Conservation (phyloP, 1,139 yeast genomes). For the Blastobotrys raffinosifermentans region DNA sequence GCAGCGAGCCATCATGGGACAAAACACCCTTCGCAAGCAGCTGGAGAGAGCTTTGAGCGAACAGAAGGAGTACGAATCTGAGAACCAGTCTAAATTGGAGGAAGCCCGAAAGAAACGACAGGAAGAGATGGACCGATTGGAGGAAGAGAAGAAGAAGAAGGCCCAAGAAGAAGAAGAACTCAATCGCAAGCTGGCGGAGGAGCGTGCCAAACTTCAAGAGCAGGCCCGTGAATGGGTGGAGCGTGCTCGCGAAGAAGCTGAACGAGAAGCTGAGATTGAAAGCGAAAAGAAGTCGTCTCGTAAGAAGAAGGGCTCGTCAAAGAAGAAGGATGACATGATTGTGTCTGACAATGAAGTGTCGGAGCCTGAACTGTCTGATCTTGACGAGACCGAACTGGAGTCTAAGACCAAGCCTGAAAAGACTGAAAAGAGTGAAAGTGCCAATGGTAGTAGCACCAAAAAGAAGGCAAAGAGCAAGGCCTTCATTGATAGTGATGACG, state of each 20-base stretch:
- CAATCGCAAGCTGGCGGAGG: conserved; percentile 67
- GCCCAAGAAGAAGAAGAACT: conserved; percentile 52
- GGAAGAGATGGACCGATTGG: conserved; percentile 45
- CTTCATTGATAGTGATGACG: conserved; percentile 16
- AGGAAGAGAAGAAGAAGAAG: conserved; percentile 30
- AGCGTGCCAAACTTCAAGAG: conserved; percentile 74
- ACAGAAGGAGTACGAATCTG: conserved; percentile 61
- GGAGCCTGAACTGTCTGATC: neutral
- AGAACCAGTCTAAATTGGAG: conserved; percentile 54
- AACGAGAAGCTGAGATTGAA: conserved; percentile 29
- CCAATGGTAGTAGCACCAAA: neutral
- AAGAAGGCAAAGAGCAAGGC: conserved; percentile 3
- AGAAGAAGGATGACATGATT: conserved; percentile 16
- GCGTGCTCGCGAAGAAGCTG: conserved; percentile 28
- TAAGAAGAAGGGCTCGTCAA: conserved; percentile 18
- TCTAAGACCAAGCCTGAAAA: neutral
- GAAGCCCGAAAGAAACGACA: conserved; percentile 68
- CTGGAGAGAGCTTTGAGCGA: conserved; percentile 65
- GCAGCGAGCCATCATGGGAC: conserved; percentile 80
- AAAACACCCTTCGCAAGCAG: conserved; percentile 65
- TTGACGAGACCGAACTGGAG: neutral
- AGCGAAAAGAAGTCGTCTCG: conserved; percentile 24
- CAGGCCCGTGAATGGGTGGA: conserved; percentile 82
- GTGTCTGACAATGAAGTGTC: conserved; percentile 8
- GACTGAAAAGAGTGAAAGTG: neutral